phyloP scores from a whole-genome alignment of 2,329 filamentous ascomycete species.

The Gaeumannomyces tritici region DNA sequence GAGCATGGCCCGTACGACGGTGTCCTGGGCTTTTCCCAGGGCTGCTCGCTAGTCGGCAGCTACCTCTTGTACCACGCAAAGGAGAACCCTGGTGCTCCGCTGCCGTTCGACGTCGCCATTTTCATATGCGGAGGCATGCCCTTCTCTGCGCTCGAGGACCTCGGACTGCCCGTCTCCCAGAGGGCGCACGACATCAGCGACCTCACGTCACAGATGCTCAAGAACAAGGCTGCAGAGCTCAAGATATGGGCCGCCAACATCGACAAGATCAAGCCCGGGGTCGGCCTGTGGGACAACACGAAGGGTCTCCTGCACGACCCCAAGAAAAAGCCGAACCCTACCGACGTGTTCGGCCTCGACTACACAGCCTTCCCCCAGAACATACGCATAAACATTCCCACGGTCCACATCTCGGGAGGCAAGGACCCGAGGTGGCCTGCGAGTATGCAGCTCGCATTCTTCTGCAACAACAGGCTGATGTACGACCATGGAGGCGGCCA shows the following conservation, averaged over 20 bases:
- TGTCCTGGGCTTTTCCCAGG: conserved; percentile 27
- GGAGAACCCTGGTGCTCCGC: conserved; percentile 17
- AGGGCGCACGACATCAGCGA: conserved; percentile 20
- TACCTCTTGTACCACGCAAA: conserved; percentile 28
- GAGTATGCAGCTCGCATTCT: conserved; percentile 23
- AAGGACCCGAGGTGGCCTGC: conserved; percentile 26
- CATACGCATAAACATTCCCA: conserved; percentile 22
- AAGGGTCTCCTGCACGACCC: conserved; percentile 20
- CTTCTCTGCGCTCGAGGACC: conserved; percentile 21
- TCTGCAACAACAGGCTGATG: conserved; percentile 19
- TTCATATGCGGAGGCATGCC: conserved; percentile 30
- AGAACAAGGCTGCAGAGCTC: conserved; percentile 15
- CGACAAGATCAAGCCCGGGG: conserved; percentile 16
- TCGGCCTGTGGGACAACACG: conserved; percentile 24
- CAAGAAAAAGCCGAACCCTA: conserved; percentile 12
- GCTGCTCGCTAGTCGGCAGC: conserved; percentile 26
- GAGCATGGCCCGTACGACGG: conserved; percentile 23
- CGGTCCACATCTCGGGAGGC: conserved; percentile 23
- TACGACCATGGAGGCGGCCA: conserved; percentile 28
- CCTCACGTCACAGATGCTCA: conserved; percentile 15
- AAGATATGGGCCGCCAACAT: conserved; percentile 14
- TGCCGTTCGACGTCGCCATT: conserved; percentile 27
- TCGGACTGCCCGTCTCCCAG: conserved; percentile 21
- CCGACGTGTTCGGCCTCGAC: conserved; percentile 23
- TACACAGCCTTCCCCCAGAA: conserved; percentile 20